Evolutionary conservation across 108 stramenopile genomes (phyloP).

Genomic region (Parmales sp.): DNA sequence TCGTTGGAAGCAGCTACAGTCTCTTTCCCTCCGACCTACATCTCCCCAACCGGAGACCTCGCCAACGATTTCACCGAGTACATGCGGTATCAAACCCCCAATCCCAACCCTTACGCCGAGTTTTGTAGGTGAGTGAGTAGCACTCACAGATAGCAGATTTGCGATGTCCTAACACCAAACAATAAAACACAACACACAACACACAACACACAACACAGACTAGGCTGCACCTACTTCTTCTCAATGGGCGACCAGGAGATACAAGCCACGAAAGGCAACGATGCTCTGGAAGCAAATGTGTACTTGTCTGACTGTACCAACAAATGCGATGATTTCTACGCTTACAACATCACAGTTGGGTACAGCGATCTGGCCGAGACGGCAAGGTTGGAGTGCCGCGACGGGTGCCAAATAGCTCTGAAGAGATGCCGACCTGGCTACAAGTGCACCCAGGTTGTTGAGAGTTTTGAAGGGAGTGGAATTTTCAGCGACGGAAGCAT

Average conservation of each 20-base stretch:
- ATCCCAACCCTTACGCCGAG: not conserved
- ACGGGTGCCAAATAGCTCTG: constrained; percentile 57
- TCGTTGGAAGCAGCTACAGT: not conserved
- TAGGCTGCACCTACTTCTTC: constrained; percentile 5
- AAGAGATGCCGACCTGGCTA: constrained; percentile 51
- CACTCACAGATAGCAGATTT: too few species aligned
- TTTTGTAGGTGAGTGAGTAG: too few species aligned
- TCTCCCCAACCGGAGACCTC: not conserved
- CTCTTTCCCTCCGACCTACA: not conserved
- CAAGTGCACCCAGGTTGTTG: constrained; percentile 32
- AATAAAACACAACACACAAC: too few species aligned
- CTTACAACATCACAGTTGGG: constrained; percentile 31
- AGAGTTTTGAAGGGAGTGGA: not conserved
- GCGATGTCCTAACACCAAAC: too few species aligned
- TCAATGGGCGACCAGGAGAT: not conserved
- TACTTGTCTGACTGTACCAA: constrained; percentile 18
- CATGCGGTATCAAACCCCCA: not conserved
- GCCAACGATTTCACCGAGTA: not conserved
- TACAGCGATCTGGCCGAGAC: constrained; percentile 47
- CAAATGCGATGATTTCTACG: constrained; percentile 39
- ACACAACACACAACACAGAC: too few species aligned
- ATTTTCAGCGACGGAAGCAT: constrained; percentile 33
- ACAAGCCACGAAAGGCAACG: too few species aligned
- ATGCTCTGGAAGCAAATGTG: too few species aligned
- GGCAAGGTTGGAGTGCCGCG: constrained; percentile 50